Evolutionary conservation across 345 rosid genomes (phyloP).

Genomic region (Lepidium didymum): DNA sequence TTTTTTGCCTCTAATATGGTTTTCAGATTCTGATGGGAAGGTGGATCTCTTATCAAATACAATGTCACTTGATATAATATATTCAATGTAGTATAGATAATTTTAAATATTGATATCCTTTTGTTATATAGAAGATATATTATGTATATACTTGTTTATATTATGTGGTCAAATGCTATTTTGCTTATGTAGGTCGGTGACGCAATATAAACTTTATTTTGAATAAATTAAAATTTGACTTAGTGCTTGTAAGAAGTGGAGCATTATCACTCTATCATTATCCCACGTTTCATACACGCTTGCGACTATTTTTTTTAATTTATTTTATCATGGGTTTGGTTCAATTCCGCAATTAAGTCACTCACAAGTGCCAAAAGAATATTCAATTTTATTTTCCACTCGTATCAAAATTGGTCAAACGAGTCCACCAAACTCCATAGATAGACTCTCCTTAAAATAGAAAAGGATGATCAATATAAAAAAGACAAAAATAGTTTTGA

Average conservation of each 20-base stretch:
- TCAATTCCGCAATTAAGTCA: background rate
- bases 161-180: constrained; percentile 2
- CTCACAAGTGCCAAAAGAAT: background rate
- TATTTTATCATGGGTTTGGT: constrained; percentile 2
- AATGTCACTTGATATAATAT: too few species aligned
- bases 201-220: background rate
- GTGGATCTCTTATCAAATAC: too few species aligned
- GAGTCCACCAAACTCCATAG: constrained; percentile 22
- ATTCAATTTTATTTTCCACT: background rate
- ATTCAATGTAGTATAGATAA: too few species aligned
- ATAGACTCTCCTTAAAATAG: background rate
- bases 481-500: constrained; percentile 9
- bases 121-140: too few species aligned
- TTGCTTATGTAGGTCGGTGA: background rate
- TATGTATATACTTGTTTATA: background rate
- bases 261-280: background rate
- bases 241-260: constrained; percentile 1
- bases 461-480: background rate
- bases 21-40: too few species aligned
- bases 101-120: too few species aligned
- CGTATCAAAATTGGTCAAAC: background rate
- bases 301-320: background rate
- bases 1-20: too few species aligned
- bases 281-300: constrained; percentile 24
- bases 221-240: background rate